Evolutionary conservation across 306 rosid genomes (phyloP).

Genomic region (Albizia julibrissin): DNA sequence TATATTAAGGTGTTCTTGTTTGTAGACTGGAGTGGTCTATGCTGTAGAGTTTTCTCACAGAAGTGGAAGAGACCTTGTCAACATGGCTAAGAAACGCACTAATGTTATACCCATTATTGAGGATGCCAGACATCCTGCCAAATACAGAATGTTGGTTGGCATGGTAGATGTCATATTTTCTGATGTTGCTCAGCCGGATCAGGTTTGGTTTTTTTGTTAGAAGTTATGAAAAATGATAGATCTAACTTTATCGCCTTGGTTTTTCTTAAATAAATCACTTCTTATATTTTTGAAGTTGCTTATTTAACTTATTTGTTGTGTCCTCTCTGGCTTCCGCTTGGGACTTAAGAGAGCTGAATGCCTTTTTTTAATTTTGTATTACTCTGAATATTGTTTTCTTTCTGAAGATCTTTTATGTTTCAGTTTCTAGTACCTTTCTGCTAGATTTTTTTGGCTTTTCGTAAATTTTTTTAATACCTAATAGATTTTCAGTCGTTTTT

Average conservation of each 20-base stretch:
- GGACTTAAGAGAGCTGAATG: background rate
- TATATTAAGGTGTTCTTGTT: background rate
- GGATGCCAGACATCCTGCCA: slow-evolving; percentile 96
- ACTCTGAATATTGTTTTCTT: background rate
- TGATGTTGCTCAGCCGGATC: slow-evolving; percentile 99
- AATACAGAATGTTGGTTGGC: slow-evolving; percentile 88
- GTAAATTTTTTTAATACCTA: background rate
- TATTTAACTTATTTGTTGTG: too few relatives aligned
- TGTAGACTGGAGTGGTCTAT: slow-evolving; percentile 82
- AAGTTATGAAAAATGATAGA: background rate
- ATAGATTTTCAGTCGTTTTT: background rate
- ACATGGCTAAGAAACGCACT: slow-evolving; percentile 93
- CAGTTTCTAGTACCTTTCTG: background rate
- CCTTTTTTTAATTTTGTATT: background rate
- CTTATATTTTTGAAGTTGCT: background rate
- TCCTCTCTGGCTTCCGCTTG: background rate
- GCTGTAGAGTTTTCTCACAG: slow-evolving; percentile 96
- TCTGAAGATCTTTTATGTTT: background rate
- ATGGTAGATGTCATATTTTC: slow-evolving; percentile 99
- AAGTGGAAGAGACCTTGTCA: slow-evolving; percentile 94
- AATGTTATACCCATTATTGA: slow-evolving; percentile 91
- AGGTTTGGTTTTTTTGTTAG: slow-evolving; percentile 51
- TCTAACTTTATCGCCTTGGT: background rate
- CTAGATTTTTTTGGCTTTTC: background rate
- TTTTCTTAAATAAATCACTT: background rate